Conservation (phyloP, 805 yeast genomes). For the Starmera caribaea region DNA sequence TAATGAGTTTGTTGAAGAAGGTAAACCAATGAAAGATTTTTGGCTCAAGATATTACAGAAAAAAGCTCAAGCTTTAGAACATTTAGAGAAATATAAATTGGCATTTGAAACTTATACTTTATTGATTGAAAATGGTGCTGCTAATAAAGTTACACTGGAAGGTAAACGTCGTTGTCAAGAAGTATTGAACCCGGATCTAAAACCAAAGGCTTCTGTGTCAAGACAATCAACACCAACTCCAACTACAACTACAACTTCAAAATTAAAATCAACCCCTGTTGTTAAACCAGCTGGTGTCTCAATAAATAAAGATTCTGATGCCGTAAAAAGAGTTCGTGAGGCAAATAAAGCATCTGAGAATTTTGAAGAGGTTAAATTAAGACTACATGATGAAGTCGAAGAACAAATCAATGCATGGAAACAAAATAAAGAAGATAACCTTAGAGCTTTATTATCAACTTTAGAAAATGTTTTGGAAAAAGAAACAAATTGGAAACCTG, state of each 20-base stretch:
- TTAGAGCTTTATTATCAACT: slow-evolving; percentile 67
- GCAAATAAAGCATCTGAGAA: slow-evolving; percentile 35
- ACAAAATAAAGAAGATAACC: slow-evolving; percentile 66
- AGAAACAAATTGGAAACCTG: slow-evolving; percentile 53
- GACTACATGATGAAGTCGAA: slow-evolving; percentile 55
- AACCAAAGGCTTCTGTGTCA: slow-evolving; percentile 14
- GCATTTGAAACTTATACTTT: slow-evolving; percentile 54
- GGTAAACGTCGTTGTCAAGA: slow-evolving; percentile 73
- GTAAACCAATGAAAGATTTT: slow-evolving; percentile 53
- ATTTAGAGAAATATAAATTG: slow-evolving; percentile 56
- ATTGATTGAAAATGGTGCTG: slow-evolving; percentile 59
- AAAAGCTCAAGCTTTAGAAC: slow-evolving; percentile 80
- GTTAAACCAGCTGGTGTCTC: slow-evolving; percentile 12
- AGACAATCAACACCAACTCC: slow-evolving; percentile 9
- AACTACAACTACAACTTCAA: slow-evolving; percentile 5
- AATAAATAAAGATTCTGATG: slow-evolving; percentile 22
- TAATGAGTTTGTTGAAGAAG: slow-evolving; percentile 34
- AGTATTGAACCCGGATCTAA: slow-evolving; percentile 47
- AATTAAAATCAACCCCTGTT: slow-evolving; percentile 6
- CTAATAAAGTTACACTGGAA: slow-evolving; percentile 57
- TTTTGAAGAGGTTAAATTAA: slow-evolving; percentile 48
- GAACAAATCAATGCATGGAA: slow-evolving; percentile 52
- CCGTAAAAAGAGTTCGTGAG: slow-evolving; percentile 41
- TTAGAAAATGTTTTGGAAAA: slow-evolving; percentile 64
- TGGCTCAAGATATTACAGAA: slow-evolving; percentile 63